phyloP scores from a whole-genome alignment of 768 basidiomycete species.

The Pulveroboletus sp. region DNA sequence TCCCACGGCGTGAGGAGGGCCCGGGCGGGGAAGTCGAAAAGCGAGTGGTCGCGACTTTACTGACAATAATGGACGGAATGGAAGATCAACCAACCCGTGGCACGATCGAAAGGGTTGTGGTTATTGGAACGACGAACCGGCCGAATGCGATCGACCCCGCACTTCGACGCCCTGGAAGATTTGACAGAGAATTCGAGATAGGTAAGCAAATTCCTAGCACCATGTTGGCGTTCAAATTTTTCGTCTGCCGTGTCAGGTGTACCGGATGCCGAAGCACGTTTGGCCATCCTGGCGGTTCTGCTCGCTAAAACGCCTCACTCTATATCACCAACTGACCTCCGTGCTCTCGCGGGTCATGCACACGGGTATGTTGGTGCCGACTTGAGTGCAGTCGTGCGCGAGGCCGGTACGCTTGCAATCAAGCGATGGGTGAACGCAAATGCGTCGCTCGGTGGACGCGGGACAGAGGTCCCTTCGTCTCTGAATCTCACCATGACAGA shows the following conservation, averaged over 20 bases:
- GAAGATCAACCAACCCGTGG: conserved; percentile 42
- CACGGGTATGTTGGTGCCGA: conserved; percentile 99
- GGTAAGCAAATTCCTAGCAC: conserved; percentile 41
- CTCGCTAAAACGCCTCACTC: conserved; percentile 75
- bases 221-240: not conserved
- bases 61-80: conserved; percentile 94
- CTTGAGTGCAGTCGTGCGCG: conserved; percentile 84
- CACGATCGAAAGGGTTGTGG: conserved; percentile 63
- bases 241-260: conserved; percentile 51
- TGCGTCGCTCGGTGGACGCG: conserved; percentile 3
- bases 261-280: conserved; percentile 81
- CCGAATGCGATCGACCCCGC: conserved; percentile 96
- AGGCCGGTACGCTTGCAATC: conserved; percentile 89
- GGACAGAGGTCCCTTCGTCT: conserved; percentile 9
- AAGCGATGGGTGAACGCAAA: conserved; percentile 62
- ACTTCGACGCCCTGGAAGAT: conserved; percentile 80
- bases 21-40: conserved; percentile 95
- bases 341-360: conserved; percentile 65
- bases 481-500: conserved; percentile 55
- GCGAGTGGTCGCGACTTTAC: conserved; percentile 88
- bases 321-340: conserved; percentile 57
- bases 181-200: conserved; percentile 95
- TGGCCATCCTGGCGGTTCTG: conserved; percentile 82
- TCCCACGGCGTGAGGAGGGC: conserved; percentile 83
- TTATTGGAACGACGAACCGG: conserved; percentile 93